Base-by-base conservation (phyloP, 2,329 filamentous ascomycete genomes). In the Fusarium chlamydosporum region DNA sequence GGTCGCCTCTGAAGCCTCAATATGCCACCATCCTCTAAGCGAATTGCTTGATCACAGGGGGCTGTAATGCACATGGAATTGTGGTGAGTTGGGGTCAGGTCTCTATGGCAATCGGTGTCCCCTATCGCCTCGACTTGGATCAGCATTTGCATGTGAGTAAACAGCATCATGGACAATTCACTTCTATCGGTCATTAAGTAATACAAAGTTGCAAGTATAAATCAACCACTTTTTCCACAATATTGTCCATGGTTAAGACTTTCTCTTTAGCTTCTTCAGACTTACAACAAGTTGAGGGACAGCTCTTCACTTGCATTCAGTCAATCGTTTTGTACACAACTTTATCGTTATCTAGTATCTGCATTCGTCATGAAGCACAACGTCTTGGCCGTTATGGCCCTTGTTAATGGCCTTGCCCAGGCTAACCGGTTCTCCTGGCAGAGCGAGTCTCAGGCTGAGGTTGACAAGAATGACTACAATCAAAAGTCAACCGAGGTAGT, bases 301-400 rank as follows among this genome's bases (percentile, higher is more conserved):
- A 53, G 56, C 50, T 66, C 55, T 58, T 26, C 41, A 34, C 35
- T 45, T 60, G 33, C 45, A 40, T 34, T 41, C 37, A 56, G 63
- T 60, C 53, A 57, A 58, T 65, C 43, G 12, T 27, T 61, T 71
- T 60, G 41, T 52, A 53, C 42, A 45, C 23, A 38, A 20, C 12
- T 15, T 46, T 41, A 33, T 41, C 41, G 37, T 53, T 35, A 31
- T 35, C 33, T 46, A 46, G 18, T 16, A 41, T 54, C 31, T 31
- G 43, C 29, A 47, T 59, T 42, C 58, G 61, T 38, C 18, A 76
- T 76, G 74, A 70, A 65, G 43, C 65, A 59, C 65, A 70, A 70
- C 48, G 33, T 66, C 37, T 48, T 76, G 55, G 72, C 67, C 66
- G 42, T 71, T 15, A 40, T 74, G 72, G 73, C 72, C 48, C 37